Percentiles rank a stretch among this genome's conserved stretches.
These are phyloP conservation scores for Cercospora sp. DNA, from an alignment of 2,329 filamentous ascomycete genomes.

Conservation along the genomic window DNA sequence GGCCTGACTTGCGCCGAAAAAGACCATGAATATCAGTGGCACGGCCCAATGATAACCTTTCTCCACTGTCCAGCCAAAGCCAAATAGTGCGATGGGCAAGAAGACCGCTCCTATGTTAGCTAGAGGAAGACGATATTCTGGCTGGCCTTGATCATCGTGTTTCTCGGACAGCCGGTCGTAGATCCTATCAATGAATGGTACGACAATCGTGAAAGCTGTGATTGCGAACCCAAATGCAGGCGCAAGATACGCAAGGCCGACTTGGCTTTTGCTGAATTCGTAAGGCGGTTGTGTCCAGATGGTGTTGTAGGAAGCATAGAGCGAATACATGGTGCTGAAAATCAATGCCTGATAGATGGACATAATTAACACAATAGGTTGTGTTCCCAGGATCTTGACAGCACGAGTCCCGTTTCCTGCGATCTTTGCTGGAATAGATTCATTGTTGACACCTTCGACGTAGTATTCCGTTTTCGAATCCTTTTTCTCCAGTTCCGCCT, in stretches of 20 bases:
- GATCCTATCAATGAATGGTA: conserved; percentile 46
- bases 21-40: conserved; percentile 44
- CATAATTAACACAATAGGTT: conserved; percentile 49
- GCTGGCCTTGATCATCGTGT: conserved; percentile 43
- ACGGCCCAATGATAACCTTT: conserved; percentile 44
- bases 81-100: conserved; percentile 47
- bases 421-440: conserved; percentile 40
- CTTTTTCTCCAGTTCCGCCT: conserved; percentile 37
- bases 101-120: conserved; percentile 47
- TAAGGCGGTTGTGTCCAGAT: conserved; percentile 35
- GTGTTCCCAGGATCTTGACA: conserved; percentile 42
- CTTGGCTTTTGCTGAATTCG: conserved; percentile 46
- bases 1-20: conserved; percentile 54
- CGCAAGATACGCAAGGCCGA: conserved; percentile 46
- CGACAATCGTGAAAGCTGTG: conserved; percentile 46
- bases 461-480: conserved; percentile 41
- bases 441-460: conserved; percentile 44
- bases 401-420: conserved; percentile 43
- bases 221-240: conserved; percentile 46
- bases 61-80: conserved; percentile 47
- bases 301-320: conserved; percentile 41
- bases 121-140: conserved; percentile 47
- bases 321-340: conserved; percentile 48
- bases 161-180: conserved; percentile 46
- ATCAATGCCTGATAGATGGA: conserved; percentile 48